These are phyloP conservation scores for Rosa hybrid DNA, from an alignment of 331 rosid species.

Conservation along the genomic window DNA sequence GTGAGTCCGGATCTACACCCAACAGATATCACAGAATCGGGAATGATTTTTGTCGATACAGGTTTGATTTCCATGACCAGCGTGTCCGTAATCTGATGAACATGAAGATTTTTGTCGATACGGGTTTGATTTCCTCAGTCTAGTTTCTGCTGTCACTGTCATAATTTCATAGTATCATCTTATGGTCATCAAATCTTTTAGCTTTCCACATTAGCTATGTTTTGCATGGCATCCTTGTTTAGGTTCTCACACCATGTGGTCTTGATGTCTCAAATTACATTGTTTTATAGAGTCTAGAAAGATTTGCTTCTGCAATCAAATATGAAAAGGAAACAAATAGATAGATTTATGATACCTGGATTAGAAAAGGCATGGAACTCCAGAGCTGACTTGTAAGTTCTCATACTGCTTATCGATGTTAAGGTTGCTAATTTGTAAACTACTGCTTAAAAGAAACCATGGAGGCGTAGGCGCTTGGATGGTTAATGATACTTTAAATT, in stretches of 20 bases:
- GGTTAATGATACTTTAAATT: no score
- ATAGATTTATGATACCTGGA: not conserved
- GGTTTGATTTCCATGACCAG: conserved; percentile 93
- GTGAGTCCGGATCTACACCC: no score
- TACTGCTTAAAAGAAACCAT: no score
- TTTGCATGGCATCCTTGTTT: conserved; percentile 8
- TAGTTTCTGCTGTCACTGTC: conserved; percentile 3
- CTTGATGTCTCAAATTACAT: not conserved
- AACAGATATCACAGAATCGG: no score
- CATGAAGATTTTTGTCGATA: conserved; percentile 94
- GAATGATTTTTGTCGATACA: no score
- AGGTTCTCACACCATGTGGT: not conserved
- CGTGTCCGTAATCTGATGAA: conserved; percentile 87
- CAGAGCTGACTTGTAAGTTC: no score
- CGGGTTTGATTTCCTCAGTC: conserved; percentile 56
- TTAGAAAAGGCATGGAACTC: no score
- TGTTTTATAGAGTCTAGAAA: not conserved
- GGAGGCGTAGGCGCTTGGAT: no score
- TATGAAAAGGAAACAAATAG: not conserved
- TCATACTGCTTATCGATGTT: no score
- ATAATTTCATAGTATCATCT: not conserved
- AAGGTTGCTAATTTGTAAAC: no score
- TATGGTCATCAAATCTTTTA: conserved; percentile 3
- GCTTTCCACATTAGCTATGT: conserved; percentile 3
- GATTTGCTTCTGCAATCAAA: not conserved